Conservation (phyloP, 257 asterid genomes). For the Datura wrightii region DNA sequence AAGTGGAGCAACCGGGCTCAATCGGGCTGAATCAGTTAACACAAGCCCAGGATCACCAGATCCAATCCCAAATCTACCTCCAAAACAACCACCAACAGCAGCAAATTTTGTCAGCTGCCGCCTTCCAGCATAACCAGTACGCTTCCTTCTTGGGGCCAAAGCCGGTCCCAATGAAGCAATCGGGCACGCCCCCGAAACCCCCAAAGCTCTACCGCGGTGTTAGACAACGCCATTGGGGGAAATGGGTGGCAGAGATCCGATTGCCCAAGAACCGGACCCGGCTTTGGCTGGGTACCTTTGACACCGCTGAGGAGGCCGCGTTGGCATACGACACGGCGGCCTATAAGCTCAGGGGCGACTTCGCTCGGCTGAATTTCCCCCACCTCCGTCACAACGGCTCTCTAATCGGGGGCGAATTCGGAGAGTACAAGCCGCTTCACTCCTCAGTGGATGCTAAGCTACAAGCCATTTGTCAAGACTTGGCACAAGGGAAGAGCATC, state of each 20-base stretch:
- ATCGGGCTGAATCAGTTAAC: constrained; percentile 55
- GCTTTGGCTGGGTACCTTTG: constrained; percentile 37
- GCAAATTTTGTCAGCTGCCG: constrained; percentile 33
- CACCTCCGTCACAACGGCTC: constrained; percentile 85
- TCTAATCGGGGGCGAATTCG: constrained; percentile 68
- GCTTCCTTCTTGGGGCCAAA: constrained; percentile 51
- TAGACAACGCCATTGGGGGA: constrained; percentile 42
- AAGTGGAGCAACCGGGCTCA: constrained; percentile 41
- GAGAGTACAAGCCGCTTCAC: constrained; percentile 87
- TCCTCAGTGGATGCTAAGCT: constrained; percentile 89
- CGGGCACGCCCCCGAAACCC: constrained; percentile 43
- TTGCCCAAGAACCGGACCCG: constrained; percentile 36
- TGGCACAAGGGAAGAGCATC: constrained; percentile 78
- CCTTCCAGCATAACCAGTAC: constrained; percentile 29
- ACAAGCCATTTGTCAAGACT: constrained; percentile 66
- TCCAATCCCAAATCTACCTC: constrained; percentile 52
- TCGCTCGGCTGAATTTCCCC: constrained; percentile 82
- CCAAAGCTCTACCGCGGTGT: constrained; percentile 40
- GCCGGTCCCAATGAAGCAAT: constrained; percentile 66
- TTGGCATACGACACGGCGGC: constrained; percentile 55
- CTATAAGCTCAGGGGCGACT: constrained; percentile 84
- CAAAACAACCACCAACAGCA: constrained; percentile 37
- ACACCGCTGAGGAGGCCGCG: constrained; percentile 39
- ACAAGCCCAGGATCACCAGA: constrained; percentile 53
- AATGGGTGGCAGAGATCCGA: constrained; percentile 44